Conservation (phyloP, 768 basidiomycete species). For the Pseudohyphozyma bogoriensis region DNA sequence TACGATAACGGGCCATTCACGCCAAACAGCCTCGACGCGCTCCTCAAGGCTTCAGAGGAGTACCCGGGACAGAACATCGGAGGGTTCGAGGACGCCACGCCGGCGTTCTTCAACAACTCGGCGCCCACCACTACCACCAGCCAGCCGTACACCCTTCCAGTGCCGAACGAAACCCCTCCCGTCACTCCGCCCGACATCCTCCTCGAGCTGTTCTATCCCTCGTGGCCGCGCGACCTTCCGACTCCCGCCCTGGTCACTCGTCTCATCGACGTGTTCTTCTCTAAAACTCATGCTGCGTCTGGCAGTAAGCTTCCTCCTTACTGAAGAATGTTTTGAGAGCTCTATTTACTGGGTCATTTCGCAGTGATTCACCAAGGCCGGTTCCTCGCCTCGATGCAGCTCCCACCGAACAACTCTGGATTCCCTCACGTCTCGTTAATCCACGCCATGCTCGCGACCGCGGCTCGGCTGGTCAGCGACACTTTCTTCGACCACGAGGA, state of each 20-base stretch:
- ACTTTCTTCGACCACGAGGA: slow-evolving; percentile 13
- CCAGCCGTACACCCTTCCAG: background rate
- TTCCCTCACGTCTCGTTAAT: slow-evolving; percentile 26
- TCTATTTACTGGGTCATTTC: no score
- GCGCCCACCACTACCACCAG: background rate
- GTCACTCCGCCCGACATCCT: slow-evolving; percentile 3
- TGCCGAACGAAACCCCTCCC: background rate
- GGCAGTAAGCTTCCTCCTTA: slow-evolving; percentile 7
- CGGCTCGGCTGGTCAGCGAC: slow-evolving; percentile 11
- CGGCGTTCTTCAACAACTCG: background rate
- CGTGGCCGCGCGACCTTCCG: slow-evolving; percentile 26
- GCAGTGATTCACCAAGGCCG: background rate
- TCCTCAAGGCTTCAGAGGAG: background rate
- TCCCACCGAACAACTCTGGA: slow-evolving; percentile 9
- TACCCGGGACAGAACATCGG: background rate
- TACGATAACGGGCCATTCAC: background rate
- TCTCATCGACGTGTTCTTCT: slow-evolving; percentile 29
- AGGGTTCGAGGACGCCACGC: no score
- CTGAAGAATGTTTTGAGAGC: background rate
- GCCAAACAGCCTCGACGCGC: background rate
- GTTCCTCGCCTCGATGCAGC: slow-evolving; percentile 15
- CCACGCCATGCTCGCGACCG: slow-evolving; percentile 27
- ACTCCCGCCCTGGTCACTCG: slow-evolving; percentile 16
- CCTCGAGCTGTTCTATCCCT: slow-evolving; percentile 23
- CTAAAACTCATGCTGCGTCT: slow-evolving; percentile 3